phyloP scores from a whole-genome alignment of 305 asterid genomes.

The Plantago lanceolata region DNA sequence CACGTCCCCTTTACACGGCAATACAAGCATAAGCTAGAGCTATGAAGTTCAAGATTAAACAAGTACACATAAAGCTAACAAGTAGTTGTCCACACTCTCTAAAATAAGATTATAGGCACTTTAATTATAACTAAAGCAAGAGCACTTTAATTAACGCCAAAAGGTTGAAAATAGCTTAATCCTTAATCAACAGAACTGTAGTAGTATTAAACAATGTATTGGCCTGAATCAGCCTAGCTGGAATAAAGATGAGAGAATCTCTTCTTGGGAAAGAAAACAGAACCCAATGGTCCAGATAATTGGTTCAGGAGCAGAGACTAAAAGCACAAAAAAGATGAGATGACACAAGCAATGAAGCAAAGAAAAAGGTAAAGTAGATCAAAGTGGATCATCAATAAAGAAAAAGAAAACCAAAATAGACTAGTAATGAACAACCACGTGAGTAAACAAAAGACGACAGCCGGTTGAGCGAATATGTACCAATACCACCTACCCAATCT shows the following conservation, averaged over 20 bases:
- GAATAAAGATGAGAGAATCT: slow-evolving; percentile 20
- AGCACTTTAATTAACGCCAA: not conserved
- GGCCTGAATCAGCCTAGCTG: slow-evolving; percentile 17
- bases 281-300: slow-evolving; percentile 37
- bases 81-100: not conserved
- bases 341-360: slow-evolving; percentile 24
- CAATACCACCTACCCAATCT: slow-evolving; percentile 35
- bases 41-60: not conserved
- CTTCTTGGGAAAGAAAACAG: slow-evolving; percentile 22
- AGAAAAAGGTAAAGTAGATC: slow-evolving; percentile 17
- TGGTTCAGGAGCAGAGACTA: slow-evolving; percentile 38
- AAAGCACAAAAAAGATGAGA: slow-evolving; percentile 26
- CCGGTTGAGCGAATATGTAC: slow-evolving; percentile 31
- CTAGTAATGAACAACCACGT: slow-evolving; percentile 31
- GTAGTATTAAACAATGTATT: slow-evolving; percentile 10
- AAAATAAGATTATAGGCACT: not conserved
- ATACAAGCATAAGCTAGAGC: not conserved
- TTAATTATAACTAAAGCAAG: not conserved
- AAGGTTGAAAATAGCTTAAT: slow-evolving; percentile 13
- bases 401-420: slow-evolving; percentile 23
- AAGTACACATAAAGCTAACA: not conserved
- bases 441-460: slow-evolving; percentile 38
- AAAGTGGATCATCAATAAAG: slow-evolving; percentile 8
- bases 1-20: no score
- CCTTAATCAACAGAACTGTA: not conserved